Base-by-base conservation (phyloP, 305 asterid genomes). In the Fraxinus sp. region DNA sequence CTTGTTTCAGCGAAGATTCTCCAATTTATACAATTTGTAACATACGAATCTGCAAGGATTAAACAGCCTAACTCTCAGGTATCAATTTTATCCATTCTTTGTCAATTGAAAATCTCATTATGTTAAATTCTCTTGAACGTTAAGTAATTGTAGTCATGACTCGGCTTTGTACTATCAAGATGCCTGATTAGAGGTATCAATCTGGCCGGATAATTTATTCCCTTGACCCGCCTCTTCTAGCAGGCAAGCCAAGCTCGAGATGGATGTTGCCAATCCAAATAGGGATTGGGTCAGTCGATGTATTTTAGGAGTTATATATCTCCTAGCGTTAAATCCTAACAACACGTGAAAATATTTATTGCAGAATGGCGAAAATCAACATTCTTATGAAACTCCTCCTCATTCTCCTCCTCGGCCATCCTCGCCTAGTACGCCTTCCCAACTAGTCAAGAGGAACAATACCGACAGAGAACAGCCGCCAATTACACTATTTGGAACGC, bases 1-100 rank as follows among this genome's bases (percentile, higher is more conserved):
- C 86, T 92, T 59, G 94, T 97, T 0, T 94, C 93, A 62, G 79
- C 93, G 0, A 89, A 89, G 80, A 87, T 94, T 83, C 90, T 93
- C 78, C 88, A 92, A 55, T 76, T 90, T 86, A 87, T 95, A 32
- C 91, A 95, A 4, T 88, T 49, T 78, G 78, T 90, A 2, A 80
- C 91, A 78, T 52, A 97, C 74, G 88, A 85, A 1, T 52, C 89
- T 41, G 89, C 87, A 55, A 87, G 77, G 74, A 76, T 49, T 24
- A 35, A 83, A 0, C 28, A 57, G 68, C 84, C 90, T 57, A 84
- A 36, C 81, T 52, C 85, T 26, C 81, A 91, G 95, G 95, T 92
- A 57, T 57, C 68, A 18, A 11, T 57, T 57, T 57, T 18, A 52
- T 55, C 9, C 36, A 66, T 66, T 66, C 71, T 26, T 6, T 28